A percentile compares a stretch with the other conserved stretches of the same genome.
Conservation (phyloP, 768 basidiomycete genomes). For the Termitomyces sp. region DNA sequence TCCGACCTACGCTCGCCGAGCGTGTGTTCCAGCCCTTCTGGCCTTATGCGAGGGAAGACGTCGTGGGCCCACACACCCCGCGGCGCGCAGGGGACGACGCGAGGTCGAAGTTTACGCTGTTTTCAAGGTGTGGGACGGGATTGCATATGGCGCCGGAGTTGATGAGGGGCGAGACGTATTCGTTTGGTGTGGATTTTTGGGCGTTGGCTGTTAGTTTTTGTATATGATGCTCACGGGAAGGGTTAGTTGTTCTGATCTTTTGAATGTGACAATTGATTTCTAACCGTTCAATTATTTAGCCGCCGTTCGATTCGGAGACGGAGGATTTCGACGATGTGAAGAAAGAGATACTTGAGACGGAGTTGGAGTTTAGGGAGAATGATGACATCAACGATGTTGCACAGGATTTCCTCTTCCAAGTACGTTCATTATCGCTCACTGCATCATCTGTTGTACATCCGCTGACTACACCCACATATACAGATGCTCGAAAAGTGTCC, state of each 20-base stretch:
- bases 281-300: background rate
- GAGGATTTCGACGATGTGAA: background rate
- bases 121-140: background rate
- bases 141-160: background rate
- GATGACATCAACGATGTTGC: background rate
- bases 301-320: background rate
- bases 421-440: background rate
- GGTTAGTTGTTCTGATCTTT: background rate
- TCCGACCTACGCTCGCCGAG: background rate
- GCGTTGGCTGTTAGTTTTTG: background rate
- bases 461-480: background rate
- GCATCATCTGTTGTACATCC: background rate
- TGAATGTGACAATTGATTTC: background rate
- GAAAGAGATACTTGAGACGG: background rate
- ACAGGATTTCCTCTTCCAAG: background rate
- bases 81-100: background rate
- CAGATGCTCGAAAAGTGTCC: constrained; percentile 1
- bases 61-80: background rate
- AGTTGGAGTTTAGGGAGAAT: background rate
- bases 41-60: background rate
- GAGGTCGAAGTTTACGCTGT: background rate
- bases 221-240: constrained; percentile 4
- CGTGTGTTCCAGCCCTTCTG: background rate
- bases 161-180: background rate
- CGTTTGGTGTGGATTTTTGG: background rate